Evolutionary conservation across 495 filamentous ascomycete species (phyloP), one percentile per base, ranked within the genome.

Genomic region (Annulohypoxylon bovei): DNA sequence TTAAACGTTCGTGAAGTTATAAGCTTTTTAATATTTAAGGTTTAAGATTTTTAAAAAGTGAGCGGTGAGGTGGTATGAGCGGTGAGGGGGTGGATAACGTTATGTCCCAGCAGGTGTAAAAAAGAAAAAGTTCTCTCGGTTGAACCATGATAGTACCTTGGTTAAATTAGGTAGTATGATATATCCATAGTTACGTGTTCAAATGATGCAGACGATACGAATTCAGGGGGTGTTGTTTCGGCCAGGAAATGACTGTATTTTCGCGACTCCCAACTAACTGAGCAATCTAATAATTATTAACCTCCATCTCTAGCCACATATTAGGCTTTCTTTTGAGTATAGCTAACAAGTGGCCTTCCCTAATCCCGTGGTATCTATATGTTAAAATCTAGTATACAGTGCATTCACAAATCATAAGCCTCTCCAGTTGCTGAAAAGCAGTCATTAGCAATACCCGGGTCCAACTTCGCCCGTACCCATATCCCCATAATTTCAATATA

Each of bases 331-430:
- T 55, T 37, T 58, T 61, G 47, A 62, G 25, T 32, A 49, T 25
- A 53, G 50, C 50, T 49, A 40, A 33, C 12, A 46, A 50, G 46
- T 60, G 46, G 44, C 32, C 54, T 25, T 23, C 49, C 66, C 47
- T 27, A 32, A 49, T 23, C 35, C 62, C 55, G 49, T 68, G 71
- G 65, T 72, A 75, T 75, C 68, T 76, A 75, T 72, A 28, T 67
- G 69, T 64, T 72, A 52, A 56, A 28, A 56, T 61, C 54, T 69
- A 73, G 61, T 73, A 47, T 73, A 73, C 65, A 73, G 50, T 50
- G 27, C 40, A 57, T 57, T 67, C 44, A 42, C 44, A 64, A 61
- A 58, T 67, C 63, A 50, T 67, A 35, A 71, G 39, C 37, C 33
- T 60, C 16, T 49, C n/a, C n/a, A n/a, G 32, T 59, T 33, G 63